Evolutionary conservation across 441 rosid genomes (phyloP), one percentile per base, ranked within the genome.

Genomic region (Theobroma grandiflorum): DNA sequence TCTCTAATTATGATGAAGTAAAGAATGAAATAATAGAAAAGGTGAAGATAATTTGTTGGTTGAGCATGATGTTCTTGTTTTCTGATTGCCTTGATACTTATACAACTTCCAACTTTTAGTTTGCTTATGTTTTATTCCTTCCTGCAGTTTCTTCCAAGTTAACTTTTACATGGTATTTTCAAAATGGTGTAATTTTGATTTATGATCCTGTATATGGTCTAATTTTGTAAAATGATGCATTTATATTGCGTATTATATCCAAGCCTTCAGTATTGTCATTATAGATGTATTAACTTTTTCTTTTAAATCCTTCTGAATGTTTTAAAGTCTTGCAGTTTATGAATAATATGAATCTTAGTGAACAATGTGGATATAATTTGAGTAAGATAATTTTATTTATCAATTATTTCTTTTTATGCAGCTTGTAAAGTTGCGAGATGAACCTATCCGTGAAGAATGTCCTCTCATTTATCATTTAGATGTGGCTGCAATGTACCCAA

Each of bases 401-500:
- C 72, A 59, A 83, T 49, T 47, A 63, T 47, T 81, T 78, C 80
- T 82, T 77, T 80, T 78, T 81, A 16, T 88, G 87, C 90, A 97
- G 99, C 99, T 97, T 83, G 81, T 84, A 83, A 90, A 79, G 71
- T 84, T 97, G 87, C 94, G 91, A 83, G 96, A 92, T 87, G 85
- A 86, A 82, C 99, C 99, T 61, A 72, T 90, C 68, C 95, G 94
- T 78, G 98, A 94, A 82, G 99, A 97, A 82, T 95, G 96, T 61
- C 99, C 99, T 78, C 99, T 95, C 49, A 94, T 97, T 86, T 97
- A 95, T 87, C 99, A 97, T 91, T 88, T 97, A 49, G 99, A 97
- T 86, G 99, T 97, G 70, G 99, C 99, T 83, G 99, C 99, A 22
- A 95, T 97, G 99, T 95, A 97, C 87, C 99, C 99, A 76, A 97